These are phyloP conservation scores for Penicillium turbatum DNA, from an alignment of 495 filamentous ascomycete genomes.

Conservation along the genomic window DNA sequence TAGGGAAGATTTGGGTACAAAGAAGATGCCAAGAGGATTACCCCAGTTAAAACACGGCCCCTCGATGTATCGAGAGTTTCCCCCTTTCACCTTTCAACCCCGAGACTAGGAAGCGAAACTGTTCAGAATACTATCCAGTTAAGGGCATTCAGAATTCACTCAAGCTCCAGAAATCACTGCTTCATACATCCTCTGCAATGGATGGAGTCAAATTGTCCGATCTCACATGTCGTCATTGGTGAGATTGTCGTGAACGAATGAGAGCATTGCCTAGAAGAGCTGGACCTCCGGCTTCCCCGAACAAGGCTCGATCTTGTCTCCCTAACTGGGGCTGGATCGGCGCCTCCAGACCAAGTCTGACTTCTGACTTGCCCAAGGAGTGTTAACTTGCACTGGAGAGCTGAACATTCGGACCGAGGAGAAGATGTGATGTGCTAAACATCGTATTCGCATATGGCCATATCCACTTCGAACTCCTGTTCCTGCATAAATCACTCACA, in stretches of 20 bases:
- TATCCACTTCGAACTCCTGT: neutral
- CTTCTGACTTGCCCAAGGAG: neutral
- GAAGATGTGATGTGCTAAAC: neutral
- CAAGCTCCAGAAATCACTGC: too few relatives aligned
- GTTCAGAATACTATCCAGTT: neutral
- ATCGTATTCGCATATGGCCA: neutral
- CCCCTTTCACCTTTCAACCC: neutral
- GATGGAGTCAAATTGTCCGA: neutral
- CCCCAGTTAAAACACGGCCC: neutral
- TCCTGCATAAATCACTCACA: constrained; percentile 1
- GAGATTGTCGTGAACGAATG: neutral
- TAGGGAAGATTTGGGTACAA: neutral
- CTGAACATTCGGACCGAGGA: constrained; percentile 3
- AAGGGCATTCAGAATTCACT: too few relatives aligned
- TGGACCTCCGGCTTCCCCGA: constrained; percentile 12
- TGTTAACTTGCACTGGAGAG: neutral
- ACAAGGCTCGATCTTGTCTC: constrained; percentile 10
- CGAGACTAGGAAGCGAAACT: too few relatives aligned
- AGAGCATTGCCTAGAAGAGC: neutral
- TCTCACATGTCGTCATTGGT: constrained; percentile 3
- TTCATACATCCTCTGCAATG: too few relatives aligned
- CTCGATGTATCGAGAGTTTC: neutral
- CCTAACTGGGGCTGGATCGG: constrained; percentile 17
- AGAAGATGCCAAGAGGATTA: neutral
- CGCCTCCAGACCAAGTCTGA: neutral